These are phyloP conservation scores for Apiotrichum sp. DNA, from an alignment of 1,284 basidiomycete species.

Conservation along the genomic window DNA sequence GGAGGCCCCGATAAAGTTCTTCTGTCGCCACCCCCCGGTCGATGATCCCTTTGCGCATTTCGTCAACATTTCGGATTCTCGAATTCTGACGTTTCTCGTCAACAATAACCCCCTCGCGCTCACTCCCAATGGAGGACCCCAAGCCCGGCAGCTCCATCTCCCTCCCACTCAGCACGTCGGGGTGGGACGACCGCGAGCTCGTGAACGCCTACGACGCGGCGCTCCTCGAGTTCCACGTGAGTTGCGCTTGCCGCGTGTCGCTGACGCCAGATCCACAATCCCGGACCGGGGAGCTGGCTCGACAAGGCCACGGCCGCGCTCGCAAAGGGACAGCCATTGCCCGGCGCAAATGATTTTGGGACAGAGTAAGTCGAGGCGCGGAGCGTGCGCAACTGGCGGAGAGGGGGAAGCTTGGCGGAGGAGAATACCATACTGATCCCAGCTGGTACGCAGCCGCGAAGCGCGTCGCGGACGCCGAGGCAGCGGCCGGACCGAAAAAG, in stretches of 20 bases:
- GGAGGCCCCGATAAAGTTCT: no score
- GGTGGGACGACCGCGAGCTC: slow-evolving; percentile 46
- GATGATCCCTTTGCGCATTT: no score
- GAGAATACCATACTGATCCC: background rate
- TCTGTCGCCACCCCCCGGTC: no score
- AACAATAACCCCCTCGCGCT: no score
- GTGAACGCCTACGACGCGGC: slow-evolving; percentile 44
- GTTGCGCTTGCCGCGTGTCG: background rate
- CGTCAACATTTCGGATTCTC: no score
- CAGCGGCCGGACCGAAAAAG: background rate
- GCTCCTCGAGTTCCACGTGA: slow-evolving; percentile 44
- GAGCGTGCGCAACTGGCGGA: no score
- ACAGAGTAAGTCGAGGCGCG: slow-evolving; percentile 41
- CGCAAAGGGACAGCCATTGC: slow-evolving; percentile 34
- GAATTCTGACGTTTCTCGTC: no score
- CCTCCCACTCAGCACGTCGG: slow-evolving; percentile 6
- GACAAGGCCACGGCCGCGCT: slow-evolving; percentile 45
- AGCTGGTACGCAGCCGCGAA: slow-evolving; percentile 18
- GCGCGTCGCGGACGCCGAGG: slow-evolving; percentile 1
- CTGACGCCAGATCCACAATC: slow-evolving; percentile 36
- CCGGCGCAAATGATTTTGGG: slow-evolving; percentile 28
- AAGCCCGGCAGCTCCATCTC: slow-evolving; percentile 3
- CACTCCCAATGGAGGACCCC: no score
- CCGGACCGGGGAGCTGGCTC: slow-evolving; percentile 46
- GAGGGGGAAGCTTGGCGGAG: background rate